Evolutionary conservation across 345 rosid species (phyloP).

Genomic region (Carallia brachiata): DNA sequence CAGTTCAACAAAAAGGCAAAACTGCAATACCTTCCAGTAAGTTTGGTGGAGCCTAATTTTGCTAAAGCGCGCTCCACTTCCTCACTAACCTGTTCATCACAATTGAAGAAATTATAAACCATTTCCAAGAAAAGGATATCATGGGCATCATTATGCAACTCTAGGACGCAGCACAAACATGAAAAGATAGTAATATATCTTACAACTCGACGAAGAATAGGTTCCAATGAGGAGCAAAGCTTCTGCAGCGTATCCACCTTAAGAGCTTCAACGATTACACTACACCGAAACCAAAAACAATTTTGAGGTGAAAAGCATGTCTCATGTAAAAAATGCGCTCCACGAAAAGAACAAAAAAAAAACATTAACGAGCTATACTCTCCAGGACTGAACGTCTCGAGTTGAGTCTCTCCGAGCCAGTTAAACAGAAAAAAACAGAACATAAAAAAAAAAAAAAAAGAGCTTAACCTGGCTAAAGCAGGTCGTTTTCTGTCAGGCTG

Average conservation of each 20-base stretch:
- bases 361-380: no score
- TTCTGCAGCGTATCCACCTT: slow-evolving; percentile 37
- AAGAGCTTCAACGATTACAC: slow-evolving; percentile 38
- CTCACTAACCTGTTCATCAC: slow-evolving; percentile 30
- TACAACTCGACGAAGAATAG: slow-evolving; percentile 34
- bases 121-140: not conserved
- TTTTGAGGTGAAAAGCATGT: not conserved
- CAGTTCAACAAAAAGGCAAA: not conserved
- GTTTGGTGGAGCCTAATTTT: slow-evolving; percentile 28
- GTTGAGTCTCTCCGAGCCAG: no score
- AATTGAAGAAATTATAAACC: not conserved
- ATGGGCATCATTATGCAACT: not conserved
- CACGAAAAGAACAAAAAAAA: no score
- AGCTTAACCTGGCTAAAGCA: slow-evolving; percentile 32
- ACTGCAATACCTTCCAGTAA: slow-evolving; percentile 19
- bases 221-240: slow-evolving; percentile 36
- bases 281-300: slow-evolving; percentile 14
- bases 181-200: not conserved
- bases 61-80: slow-evolving; percentile 41
- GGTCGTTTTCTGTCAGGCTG: slow-evolving; percentile 35
- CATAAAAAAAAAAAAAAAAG: not conserved
- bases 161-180: not conserved
- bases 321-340: no score
- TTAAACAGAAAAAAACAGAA: no score
- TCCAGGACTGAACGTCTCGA: no score